These are phyloP conservation scores for Penicillium aurantiogriseum DNA, from an alignment of 2,329 filamentous ascomycete genomes.

Conservation along the genomic window DNA sequence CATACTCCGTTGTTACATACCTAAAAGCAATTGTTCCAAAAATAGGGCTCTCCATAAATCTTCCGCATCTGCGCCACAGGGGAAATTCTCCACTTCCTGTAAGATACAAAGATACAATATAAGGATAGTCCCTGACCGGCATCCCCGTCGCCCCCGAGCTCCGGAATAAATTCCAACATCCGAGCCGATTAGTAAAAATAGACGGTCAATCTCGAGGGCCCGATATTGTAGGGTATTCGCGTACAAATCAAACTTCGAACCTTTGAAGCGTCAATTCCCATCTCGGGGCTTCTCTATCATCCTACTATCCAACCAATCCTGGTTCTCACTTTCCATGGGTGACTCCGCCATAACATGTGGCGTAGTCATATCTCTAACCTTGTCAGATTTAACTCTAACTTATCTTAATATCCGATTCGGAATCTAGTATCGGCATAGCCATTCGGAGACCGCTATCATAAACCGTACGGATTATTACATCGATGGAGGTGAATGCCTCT, in stretches of 20 bases:
- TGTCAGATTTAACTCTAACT: not conserved
- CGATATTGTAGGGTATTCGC: not conserved
- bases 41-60: slow-evolving; percentile 3
- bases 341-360: not conserved
- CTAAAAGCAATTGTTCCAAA: not conserved
- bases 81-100: slow-evolving; percentile 2
- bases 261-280: not conserved
- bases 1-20: too few species aligned
- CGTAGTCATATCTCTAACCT: not conserved
- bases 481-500: not conserved
- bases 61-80: slow-evolving; percentile 4
- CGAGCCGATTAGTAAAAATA: not conserved
- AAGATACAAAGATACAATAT: not conserved
- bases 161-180: not conserved
- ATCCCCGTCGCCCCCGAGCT: not conserved
- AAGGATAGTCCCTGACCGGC: not conserved
- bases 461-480: not conserved
- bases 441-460: not conserved
- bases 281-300: not conserved
- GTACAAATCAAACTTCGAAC: not conserved
- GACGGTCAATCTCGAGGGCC: not conserved
- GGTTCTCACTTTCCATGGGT: not conserved
- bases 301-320: too few species aligned
- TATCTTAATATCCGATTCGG: not conserved
- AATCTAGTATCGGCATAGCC: not conserved